phyloP scores from a whole-genome alignment of 805 yeast genomes.

The Monosporozyma yasuniensis region DNA sequence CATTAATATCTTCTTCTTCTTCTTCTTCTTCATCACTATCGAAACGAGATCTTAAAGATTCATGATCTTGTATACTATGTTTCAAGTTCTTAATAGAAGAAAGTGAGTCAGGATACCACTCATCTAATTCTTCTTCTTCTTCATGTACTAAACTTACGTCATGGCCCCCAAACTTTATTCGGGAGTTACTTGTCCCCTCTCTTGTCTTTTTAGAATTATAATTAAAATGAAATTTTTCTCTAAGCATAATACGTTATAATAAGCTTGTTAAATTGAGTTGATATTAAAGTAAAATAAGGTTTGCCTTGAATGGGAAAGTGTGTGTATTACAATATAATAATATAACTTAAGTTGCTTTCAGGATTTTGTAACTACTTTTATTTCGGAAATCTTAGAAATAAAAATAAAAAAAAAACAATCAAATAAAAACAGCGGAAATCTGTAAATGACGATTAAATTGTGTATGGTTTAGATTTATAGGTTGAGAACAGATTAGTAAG shows the following conservation, averaged over 20 bases:
- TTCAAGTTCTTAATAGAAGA: background rate
- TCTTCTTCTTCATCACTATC: background rate
- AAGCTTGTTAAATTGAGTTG: background rate
- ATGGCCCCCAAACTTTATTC: background rate
- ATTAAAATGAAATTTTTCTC: background rate
- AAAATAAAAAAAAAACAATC: too few species aligned
- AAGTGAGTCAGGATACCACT: background rate
- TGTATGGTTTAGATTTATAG: too few species aligned
- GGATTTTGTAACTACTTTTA: too few species aligned
- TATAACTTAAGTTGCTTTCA: too few species aligned
- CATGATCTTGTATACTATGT: background rate
- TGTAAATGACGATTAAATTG: too few species aligned
- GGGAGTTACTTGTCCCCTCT: background rate
- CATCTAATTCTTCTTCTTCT: background rate
- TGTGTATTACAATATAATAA: background rate
- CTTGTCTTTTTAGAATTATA: background rate
- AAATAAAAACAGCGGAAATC: too few species aligned
- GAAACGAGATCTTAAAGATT: background rate
- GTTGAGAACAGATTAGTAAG: too few species aligned
- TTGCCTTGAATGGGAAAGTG: too few species aligned
- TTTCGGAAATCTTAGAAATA: too few species aligned
- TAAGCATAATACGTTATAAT: background rate
- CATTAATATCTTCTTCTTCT: conserved; percentile 2
- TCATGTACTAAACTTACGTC: background rate
- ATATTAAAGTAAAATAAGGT: too few species aligned